Base-by-base conservation (phyloP, 768 basidiomycete genomes). In the Kwoniella shandongensis region DNA sequence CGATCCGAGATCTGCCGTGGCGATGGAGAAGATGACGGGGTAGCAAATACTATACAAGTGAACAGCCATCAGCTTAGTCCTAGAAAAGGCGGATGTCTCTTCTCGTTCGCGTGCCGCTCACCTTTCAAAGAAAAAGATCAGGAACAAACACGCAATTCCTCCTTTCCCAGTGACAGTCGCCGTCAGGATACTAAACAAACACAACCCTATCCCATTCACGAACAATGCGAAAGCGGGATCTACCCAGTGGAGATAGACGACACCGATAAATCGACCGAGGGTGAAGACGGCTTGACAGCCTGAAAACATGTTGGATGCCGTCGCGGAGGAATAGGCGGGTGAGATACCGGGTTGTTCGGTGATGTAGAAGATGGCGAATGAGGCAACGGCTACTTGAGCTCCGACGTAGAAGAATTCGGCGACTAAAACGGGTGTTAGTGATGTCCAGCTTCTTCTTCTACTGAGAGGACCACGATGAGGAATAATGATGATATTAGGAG, bases 311-410 rank as follows among this genome's bases (percentile, higher is more conserved):
- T 68, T 65, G n/a, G 69, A 61, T 1, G 70, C 73, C 2, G 44
- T 40, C 2, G 59, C 46, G 0, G 25, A 15, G n/a, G 56, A 54
- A 58, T 53, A 59, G 7, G 53, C 11, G 3, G 57, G 57, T 5
- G n/a, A 26, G 51, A 68, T 60, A 7, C 58, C 62, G n/a, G 57
- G 59, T 40, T 64, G 54, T 29, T 70, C 61, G 22, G 47, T 54
- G 39, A 67, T 45, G 55, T 49, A 49, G 36, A 67, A 69, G 51
- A 72, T 50, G 38, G 67, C 57, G 42, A 69, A 66, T 8, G 61
- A 49, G 4, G 72, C 74, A 27, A 67, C 63, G 3, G 66, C 51
- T 27, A 72, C 70, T 40, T 72, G 72, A n/a, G 72, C 65, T n/a
- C 72, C 72, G 47, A 70, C 69, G 54, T 69, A 69, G 51, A 12